Conservation (phyloP, 768 basidiomycete species). For the Sporobolomyces pararoseus region DNA sequence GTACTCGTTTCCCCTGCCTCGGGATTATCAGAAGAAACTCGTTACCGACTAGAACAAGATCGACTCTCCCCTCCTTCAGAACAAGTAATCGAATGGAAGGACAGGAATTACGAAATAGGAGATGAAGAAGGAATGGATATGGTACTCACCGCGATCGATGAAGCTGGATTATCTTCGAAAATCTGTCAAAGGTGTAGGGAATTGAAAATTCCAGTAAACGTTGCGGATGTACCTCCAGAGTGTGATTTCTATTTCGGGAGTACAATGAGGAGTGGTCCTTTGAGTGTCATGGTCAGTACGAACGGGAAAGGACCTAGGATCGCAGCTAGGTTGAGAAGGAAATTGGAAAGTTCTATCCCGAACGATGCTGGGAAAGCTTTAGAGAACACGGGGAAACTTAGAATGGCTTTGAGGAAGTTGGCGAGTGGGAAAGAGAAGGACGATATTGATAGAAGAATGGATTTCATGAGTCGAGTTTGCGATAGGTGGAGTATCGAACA, state of each 20-base stretch:
- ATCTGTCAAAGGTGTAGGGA: constrained; percentile 69
- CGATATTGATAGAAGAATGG: constrained; percentile 75
- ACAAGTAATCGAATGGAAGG: constrained; percentile 59
- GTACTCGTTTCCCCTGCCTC: constrained; percentile 68
- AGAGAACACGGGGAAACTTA: constrained; percentile 68
- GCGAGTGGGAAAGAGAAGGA: constrained; percentile 71
- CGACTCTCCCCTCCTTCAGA: constrained; percentile 36
- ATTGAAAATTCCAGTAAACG: constrained; percentile 78
- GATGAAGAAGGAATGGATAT: constrained; percentile 66
- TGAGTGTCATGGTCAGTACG: constrained; percentile 94
- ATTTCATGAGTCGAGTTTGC: constrained; percentile 84
- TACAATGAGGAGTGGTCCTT: constrained; percentile 79
- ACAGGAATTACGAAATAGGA: constrained; percentile 58
- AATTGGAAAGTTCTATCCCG: constrained; percentile 66
- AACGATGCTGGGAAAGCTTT: constrained; percentile 72
- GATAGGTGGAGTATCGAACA: constrained; percentile 81
- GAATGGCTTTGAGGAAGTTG: constrained; percentile 67
- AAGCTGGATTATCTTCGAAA: constrained; percentile 63
- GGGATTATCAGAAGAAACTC: constrained; percentile 59
- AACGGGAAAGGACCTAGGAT: constrained; percentile 88
- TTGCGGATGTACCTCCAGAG: constrained; percentile 88
- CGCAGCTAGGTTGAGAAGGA: constrained; percentile 72
- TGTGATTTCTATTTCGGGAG: constrained; percentile 99
- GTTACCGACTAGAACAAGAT: constrained; percentile 48
- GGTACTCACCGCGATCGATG: constrained; percentile 54